Base-by-base conservation (phyloP, 208 protist genomes). In the Leishmania lainsoni region DNA sequence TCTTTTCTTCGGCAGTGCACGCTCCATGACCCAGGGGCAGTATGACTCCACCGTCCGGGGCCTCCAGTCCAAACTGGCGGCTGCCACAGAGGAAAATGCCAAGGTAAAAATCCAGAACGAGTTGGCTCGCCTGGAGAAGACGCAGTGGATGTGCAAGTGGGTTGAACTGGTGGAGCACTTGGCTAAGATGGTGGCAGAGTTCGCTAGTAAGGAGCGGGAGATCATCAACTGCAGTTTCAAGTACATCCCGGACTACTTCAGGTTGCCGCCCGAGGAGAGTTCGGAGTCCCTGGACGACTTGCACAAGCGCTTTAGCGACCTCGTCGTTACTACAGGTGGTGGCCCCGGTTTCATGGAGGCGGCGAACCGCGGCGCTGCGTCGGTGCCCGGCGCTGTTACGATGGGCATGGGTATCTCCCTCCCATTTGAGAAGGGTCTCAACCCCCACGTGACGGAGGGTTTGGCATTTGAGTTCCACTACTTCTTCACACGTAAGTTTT, bases 401-500 rank as follows among this genome's bases (percentile, higher is more conserved):
- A 98, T 98, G 76, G 96, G 96, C 61, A 98, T 98, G 94, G 95
- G 94, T 48, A 98, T 98, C 76, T 97, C 95, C 0, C 90, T 98
- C 42, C 96, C 96, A 0, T 98, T 98, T 76, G 96, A 98, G 84
- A 96, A 95, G 79, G 96, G 96, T 0, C 89, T 98, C 59, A 98
- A 98, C 80, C 84, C 78, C 12, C 96, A 95, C 80, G 95, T 98
- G 58, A 92, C 91, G 3, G 51, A 90, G 22, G 92, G 91, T n/a
- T 88, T 98, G 26, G 95, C 94, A 8, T 98, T 98, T 80, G 93
- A 97, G 86, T 98, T 98, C 82, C 96, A 98, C 90, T 98, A 98
- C 91, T 98, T 98, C 87, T 98, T 98, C 81, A 97, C 96, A 4
- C 94, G 96, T 52, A 98, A 98, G 87, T 98, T 91, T 81, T 98